phyloP scores from a whole-genome alignment of 352 stramenopile genomes.

The Elongisporangium undulatum region DNA sequence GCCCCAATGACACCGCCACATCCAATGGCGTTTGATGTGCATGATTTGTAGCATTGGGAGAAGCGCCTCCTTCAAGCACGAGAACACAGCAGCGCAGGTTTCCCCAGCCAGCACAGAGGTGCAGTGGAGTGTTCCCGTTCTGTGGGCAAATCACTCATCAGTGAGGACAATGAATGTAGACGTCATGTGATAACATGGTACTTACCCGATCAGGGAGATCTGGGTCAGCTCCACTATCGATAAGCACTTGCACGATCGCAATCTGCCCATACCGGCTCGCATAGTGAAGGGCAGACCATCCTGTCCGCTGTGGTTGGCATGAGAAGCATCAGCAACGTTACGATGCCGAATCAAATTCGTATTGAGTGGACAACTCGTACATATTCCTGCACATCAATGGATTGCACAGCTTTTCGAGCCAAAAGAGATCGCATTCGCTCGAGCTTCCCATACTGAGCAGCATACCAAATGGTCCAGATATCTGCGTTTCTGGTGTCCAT shows the following conservation, averaged over 20 bases:
- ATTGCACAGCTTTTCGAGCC: conserved; percentile 24
- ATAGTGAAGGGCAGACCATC: conserved; percentile 61
- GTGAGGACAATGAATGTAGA: not conserved
- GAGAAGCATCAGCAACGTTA: not conserved
- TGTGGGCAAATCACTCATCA: conserved; percentile 8
- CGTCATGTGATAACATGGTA: not conserved
- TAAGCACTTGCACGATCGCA: conserved; percentile 37
- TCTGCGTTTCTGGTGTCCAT: conserved; percentile 7
- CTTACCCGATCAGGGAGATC: conserved; percentile 41
- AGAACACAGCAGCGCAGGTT: conserved; percentile 47
- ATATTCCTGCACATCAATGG: conserved; percentile 48
- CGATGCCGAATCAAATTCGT: not conserved
- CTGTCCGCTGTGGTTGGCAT: conserved; percentile 29
- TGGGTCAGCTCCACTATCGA: conserved; percentile 38
- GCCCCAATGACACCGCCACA: conserved; percentile 27
- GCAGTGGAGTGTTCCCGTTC: conserved; percentile 62
- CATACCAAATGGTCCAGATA: conserved; percentile 78
- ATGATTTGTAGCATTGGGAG: conserved; percentile 22
- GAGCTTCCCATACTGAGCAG: conserved; percentile 47
- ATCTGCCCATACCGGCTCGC: conserved; percentile 50
- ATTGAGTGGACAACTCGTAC: conserved; percentile 17
- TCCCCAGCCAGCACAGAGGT: conserved; percentile 67
- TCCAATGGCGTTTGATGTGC: conserved; percentile 31
- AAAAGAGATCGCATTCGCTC: conserved; percentile 49
- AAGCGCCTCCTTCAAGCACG: conserved; percentile 46